Evolutionary conservation across 2,329 filamentous ascomycete species (phyloP).

Genomic region (Samsoniella hepiali): DNA sequence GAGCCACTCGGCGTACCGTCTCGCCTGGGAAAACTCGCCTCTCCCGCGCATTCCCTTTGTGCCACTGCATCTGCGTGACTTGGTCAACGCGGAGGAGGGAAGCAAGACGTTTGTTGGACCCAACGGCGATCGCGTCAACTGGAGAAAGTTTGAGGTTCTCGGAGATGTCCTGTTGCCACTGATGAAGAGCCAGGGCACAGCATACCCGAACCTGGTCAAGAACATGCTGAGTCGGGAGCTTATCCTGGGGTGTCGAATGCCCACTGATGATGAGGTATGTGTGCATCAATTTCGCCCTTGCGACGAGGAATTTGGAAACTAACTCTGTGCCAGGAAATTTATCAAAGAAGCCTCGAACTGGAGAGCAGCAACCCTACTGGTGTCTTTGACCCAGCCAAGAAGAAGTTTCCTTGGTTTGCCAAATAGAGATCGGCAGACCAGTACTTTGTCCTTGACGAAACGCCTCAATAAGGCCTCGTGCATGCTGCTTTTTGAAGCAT

Average conservation of each 20-base stretch:
- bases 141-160: slow-evolving; percentile 97
- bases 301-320: not conserved
- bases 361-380: slow-evolving; percentile 47
- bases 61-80: slow-evolving; percentile 81
- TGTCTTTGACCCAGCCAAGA: slow-evolving; percentile 50
- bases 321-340: slow-evolving; percentile 51
- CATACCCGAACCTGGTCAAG: slow-evolving; percentile 69
- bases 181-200: slow-evolving; percentile 83
- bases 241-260: slow-evolving; percentile 77
- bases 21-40: slow-evolving; percentile 95
- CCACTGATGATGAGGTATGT: slow-evolving; percentile 83
- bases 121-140: slow-evolving; percentile 77
- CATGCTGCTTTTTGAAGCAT: not conserved
- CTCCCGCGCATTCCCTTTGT: slow-evolving; percentile 90
- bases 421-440: slow-evolving; percentile 36
- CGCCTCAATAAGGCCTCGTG: not conserved
- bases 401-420: slow-evolving; percentile 65
- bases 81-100: slow-evolving; percentile 89
- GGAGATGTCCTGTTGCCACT: slow-evolving; percentile 87
- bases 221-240: slow-evolving; percentile 70
- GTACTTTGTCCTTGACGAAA: slow-evolving; percentile 1
- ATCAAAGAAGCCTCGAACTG: slow-evolving; percentile 58
- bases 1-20: slow-evolving; percentile 90
- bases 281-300: not conserved
- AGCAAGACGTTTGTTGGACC: slow-evolving; percentile 83